phyloP scores from a whole-genome alignment of 1,284 basidiomycete species.

The Sanghuangporus sanghuang region DNA sequence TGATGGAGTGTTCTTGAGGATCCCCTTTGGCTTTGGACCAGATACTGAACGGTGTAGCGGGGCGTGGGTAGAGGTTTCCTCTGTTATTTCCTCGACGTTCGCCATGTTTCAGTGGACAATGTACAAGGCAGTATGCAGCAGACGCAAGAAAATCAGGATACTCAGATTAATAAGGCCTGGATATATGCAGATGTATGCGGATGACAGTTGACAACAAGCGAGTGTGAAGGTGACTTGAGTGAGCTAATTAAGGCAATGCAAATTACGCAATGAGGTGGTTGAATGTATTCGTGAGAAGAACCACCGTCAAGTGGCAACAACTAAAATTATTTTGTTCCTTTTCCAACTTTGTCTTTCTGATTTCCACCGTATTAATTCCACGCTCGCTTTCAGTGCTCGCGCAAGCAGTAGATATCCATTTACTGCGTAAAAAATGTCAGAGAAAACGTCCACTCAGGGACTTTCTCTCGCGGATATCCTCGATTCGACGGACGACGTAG shows the following conservation, averaged over 20 bases:
- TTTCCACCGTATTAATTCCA: not conserved
- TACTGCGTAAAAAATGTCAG: not conserved
- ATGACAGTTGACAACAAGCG: not conserved
- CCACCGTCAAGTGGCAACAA: not conserved
- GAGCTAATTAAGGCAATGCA: not conserved
- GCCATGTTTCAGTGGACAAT: not conserved
- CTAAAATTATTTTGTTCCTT: not conserved
- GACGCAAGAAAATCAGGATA: not conserved
- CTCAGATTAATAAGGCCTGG: not conserved
- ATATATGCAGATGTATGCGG: not conserved
- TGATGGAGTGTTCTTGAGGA: slow-evolving; percentile 70
- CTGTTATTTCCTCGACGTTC: slow-evolving; percentile 4
- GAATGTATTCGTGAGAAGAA: not conserved
- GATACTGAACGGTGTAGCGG: slow-evolving; percentile 28
- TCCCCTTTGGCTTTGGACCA: slow-evolving; percentile 72
- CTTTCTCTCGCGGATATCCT: slow-evolving; percentile 15
- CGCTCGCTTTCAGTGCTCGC: not conserved
- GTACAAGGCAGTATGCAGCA: not conserved
- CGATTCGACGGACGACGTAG: slow-evolving; percentile 8
- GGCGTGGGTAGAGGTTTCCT: slow-evolving; percentile 5
- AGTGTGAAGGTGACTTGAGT: not conserved
- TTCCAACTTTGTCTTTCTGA: not conserved
- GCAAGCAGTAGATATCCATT: not conserved
- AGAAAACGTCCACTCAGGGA: not conserved
- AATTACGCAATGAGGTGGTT: not conserved